Evolutionary conservation across 208 protist genomes (phyloP).

Genomic region (Trichomonas vaginalis): DNA sequence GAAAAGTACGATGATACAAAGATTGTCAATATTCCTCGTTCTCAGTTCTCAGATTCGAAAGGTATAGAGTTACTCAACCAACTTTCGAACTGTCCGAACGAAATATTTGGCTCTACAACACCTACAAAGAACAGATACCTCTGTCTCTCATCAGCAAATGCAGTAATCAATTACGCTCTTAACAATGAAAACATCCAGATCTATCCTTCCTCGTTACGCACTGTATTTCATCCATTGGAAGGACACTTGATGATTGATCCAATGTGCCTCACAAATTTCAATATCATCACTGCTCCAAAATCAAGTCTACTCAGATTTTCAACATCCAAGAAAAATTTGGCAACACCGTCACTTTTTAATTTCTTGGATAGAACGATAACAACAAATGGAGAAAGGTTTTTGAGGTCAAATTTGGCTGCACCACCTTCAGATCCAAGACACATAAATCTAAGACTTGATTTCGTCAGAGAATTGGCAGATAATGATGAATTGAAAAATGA

Average conservation of each 20-base stretch:
- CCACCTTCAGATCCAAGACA: neutral
- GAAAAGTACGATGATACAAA: neutral
- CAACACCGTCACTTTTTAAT: neutral
- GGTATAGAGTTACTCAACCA: neutral
- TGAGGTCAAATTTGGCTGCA: neutral
- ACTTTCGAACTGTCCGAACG: neutral
- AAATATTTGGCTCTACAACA: neutral
- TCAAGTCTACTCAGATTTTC: neutral
- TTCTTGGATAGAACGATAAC: neutral
- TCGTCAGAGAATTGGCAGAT: neutral
- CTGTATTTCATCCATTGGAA: neutral
- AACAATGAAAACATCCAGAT: neutral
- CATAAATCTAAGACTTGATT: neutral
- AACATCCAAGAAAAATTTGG: neutral
- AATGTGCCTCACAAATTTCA: neutral
- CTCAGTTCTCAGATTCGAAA: neutral
- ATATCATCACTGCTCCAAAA: neutral
- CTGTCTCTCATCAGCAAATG: neutral
- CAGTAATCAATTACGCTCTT: neutral
- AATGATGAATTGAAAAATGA: neutral
- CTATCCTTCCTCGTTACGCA: neutral
- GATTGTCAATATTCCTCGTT: neutral
- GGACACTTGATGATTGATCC: neutral
- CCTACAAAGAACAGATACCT: neutral
- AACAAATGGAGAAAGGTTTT: neutral